phyloP scores from a whole-genome alignment of 306 rosid genomes.

The Cucumis cinereus region DNA sequence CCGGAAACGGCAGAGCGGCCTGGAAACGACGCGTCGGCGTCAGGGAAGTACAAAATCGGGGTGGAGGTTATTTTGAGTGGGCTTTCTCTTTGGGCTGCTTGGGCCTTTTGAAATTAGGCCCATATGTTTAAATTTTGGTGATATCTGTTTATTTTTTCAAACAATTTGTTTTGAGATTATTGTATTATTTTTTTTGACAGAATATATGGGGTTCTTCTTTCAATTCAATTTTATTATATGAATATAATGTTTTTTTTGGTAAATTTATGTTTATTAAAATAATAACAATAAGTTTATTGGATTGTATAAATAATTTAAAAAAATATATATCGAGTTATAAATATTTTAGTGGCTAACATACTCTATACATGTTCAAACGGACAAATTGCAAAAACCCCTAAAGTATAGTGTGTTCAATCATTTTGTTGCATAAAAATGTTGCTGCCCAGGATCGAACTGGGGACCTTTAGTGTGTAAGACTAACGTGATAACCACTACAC shows the following conservation, averaged over 20 bases:
- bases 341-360: too few species aligned
- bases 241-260: neutral
- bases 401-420: too few species aligned
- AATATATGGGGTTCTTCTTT: neutral
- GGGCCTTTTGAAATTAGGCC: constrained; percentile 24
- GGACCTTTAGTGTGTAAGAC: constrained; percentile 96
- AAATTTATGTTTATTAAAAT: neutral
- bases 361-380: too few species aligned
- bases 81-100: constrained; percentile 27
- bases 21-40: constrained; percentile 38
- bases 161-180: neutral
- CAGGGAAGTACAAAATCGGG: constrained; percentile 19
- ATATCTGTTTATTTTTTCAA: neutral
- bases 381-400: too few species aligned
- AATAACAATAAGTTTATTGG: too few species aligned
- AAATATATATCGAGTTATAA: too few species aligned
- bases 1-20: constrained; percentile 45
- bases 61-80: constrained; percentile 20
- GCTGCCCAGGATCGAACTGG: constrained; percentile 96
- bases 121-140: neutral
- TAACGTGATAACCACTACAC: constrained; percentile 96
- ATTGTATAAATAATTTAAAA: too few species aligned
- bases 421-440: too few species aligned
- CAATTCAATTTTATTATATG: neutral
- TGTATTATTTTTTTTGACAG: neutral